Evolutionary conservation across 208 protist genomes (phyloP), one percentile per base, ranked within the genome.

Genomic region (Acanthamoeba royreba): DNA sequence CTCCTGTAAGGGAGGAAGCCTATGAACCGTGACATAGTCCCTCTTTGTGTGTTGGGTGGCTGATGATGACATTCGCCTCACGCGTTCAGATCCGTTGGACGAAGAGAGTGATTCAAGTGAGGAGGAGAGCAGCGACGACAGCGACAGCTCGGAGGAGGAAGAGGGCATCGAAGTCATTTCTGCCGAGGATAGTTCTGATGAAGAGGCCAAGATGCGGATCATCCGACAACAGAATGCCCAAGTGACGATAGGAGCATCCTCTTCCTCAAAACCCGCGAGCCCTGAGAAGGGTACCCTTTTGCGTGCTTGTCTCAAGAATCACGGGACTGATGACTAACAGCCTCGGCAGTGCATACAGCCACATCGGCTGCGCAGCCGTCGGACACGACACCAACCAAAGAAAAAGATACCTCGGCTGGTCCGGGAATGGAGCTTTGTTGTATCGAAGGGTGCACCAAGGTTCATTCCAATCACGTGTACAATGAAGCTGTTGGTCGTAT

Each of bases 401-500:
- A 81, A 49, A 17, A 33, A 42, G 31, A 25, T 17, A n/a, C 38
- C 0, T 25, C 38, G 25, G 38, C n/a, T 28, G 74, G 74, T 19
- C n/a, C 31, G 43, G 72, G 72, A 17, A 85, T 85, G 74, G 74
- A 85, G 13, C 74, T 55, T 2, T 85, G 74, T 33, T 85, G 74
- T 33, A 85, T 85, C 43, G 74, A 55, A 13, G 25, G 74, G 25
- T 85, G 74, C 43, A 85, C 38, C 74, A 85, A 85, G 74, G 42
- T 53, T 9, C 74, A 85, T 33, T 85, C 74, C 1, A 85, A 85
- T 33, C 74, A 85, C 25, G 74, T 85, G 43, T 85, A 85, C 74
- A 85, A 85, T 45, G 74, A 85, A 85, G 74, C 74, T 31, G 74
- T 85, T 45, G 74, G 74, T 22, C 74, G 74, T 45, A 85, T 55